These are phyloP conservation scores for Ambrosiella xylebori DNA, from an alignment of 2,329 filamentous ascomycete species.

Conservation along the genomic window DNA sequence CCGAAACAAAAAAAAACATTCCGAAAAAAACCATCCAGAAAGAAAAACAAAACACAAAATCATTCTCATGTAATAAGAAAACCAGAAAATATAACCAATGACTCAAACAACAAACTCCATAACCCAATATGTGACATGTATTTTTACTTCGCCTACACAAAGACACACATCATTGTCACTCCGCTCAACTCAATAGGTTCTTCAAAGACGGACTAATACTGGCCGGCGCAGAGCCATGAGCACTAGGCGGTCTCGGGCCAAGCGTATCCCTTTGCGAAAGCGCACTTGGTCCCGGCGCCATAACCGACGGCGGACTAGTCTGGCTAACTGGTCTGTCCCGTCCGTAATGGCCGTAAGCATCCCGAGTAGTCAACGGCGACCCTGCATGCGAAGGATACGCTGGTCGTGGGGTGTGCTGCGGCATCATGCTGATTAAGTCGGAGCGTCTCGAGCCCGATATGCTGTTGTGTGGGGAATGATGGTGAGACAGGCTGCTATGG, in stretches of 20 bases:
- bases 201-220: constrained; percentile 61
- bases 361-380: constrained; percentile 13
- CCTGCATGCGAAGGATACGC: constrained; percentile 2
- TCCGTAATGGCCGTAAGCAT: constrained; percentile 16
- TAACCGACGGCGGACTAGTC: neutral
- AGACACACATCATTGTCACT: neutral
- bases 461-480: constrained; percentile 6
- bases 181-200: constrained; percentile 49
- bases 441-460: constrained; percentile 2
- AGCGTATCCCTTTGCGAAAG: neutral
- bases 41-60: neutral
- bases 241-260: constrained; percentile 34
- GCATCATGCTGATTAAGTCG: constrained; percentile 3
- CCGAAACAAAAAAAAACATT: neutral
- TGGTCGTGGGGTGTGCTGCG: constrained; percentile 2
- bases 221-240: constrained; percentile 27
- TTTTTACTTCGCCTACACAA: neutral
- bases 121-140: constrained; percentile 37
- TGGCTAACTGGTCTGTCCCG: constrained; percentile 2
- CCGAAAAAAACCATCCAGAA: neutral
- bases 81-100: neutral
- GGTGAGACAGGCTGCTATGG: constrained; percentile 1
- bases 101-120: neutral
- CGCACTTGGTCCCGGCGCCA: neutral
- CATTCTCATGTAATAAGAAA: neutral